phyloP scores from a whole-genome alignment of 345 rosid genomes.

The Kandelia obovata region DNA sequence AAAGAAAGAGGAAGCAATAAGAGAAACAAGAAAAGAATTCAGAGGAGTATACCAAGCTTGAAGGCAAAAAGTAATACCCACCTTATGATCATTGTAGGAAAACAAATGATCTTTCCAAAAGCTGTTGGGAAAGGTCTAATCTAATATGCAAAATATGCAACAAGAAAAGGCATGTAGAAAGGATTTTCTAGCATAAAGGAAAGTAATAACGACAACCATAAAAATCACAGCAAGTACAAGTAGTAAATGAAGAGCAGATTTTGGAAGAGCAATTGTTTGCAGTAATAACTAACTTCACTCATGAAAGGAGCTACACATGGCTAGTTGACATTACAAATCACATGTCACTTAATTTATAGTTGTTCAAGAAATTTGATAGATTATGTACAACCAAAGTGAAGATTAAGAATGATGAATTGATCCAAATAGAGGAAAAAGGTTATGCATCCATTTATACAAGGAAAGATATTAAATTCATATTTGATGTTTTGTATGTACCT shows the following conservation, averaged over 20 bases:
- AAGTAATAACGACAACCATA: background rate
- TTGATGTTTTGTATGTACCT: background rate
- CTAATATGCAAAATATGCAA: background rate
- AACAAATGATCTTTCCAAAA: background rate
- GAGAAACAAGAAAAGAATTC: background rate
- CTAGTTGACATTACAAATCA: background rate
- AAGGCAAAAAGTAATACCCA: background rate
- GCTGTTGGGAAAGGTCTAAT: background rate
- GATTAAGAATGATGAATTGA: background rate
- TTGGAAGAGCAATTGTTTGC: background rate
- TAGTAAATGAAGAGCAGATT: background rate
- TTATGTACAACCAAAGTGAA: background rate
- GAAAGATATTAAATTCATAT: background rate
- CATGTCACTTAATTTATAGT: background rate
- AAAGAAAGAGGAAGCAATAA: background rate
- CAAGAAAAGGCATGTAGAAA: background rate
- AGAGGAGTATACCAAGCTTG: background rate
- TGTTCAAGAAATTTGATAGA: background rate
- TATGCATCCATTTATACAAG: background rate
- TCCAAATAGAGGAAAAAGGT: background rate
- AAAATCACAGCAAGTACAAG: background rate
- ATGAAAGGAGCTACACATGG: background rate
- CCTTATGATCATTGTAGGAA: background rate
- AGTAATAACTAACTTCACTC: too few relatives aligned
- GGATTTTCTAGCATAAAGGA: background rate